Base-by-base conservation (phyloP, 768 basidiomycete genomes). In the Mycena rebaudengoi region DNA sequence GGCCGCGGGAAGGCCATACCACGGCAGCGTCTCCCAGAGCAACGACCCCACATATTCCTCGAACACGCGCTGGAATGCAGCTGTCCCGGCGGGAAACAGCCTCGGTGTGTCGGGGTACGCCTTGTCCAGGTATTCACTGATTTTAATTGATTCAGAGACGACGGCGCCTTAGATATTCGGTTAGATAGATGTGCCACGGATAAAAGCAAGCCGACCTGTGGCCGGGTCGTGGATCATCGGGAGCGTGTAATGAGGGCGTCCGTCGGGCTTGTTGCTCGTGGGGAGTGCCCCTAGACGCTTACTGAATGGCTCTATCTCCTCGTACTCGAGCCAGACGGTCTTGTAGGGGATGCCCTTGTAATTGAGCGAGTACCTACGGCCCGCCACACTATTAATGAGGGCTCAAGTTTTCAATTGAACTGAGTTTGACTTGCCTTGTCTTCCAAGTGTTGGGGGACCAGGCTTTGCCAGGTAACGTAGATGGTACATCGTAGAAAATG, bases 301-400 rank as follows among this genome's bases (percentile, higher is more conserved):
- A 67, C 68, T 53, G 37, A 64, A 50, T 1, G 43, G n/a, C 53
- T 62, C 78, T 58, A 85, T 79, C 40, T 83, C 80, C 2, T 79
- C 80, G 54, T 72, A 80, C 53, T 82, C 82, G 25, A 83, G 69
- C 81, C 81, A 82, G 25, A 73, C 71, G 12, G 81, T 82, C 69
- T 68, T 76, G 70, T 77, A 78, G 2, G 75, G 14, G 3, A 69
- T 20, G 29, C 68, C 60, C 29, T 69, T 67, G 48, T 45, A 68
- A 35, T 65, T 65, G 16, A 65, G 59, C 18, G 59, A 58, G 28
- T 69, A 65, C 53, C 63, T 64, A 40, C n/a, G n/a, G n/a, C n/a
- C n/a, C n/a, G n/a, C n/a, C n/a, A n/a, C n/a, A n/a, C n/a, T n/a
- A n/a, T n/a, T n/a, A n/a, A n/a, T n/a, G n/a, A n/a, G n/a, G n/a